These are phyloP conservation scores for Elaeagnus macrophylla DNA, from an alignment of 306 rosid genomes.

Conservation along the genomic window DNA sequence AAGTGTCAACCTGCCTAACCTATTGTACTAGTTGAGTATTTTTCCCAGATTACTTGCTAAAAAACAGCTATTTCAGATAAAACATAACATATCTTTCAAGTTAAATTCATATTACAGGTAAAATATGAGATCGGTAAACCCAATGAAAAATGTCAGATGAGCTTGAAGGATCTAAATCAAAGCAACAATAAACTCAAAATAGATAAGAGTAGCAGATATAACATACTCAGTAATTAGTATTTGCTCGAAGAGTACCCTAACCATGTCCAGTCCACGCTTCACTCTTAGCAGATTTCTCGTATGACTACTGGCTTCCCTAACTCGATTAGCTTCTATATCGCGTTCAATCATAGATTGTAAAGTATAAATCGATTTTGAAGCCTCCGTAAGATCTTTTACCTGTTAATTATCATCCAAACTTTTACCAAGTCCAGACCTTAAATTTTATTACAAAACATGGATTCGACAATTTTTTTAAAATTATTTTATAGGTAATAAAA, in stretches of 20 bases:
- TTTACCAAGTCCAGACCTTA: background rate
- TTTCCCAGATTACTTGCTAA: too few species aligned
- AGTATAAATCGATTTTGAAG: slow-evolving; percentile 57
- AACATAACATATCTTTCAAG: too few species aligned
- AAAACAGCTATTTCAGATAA: too few species aligned
- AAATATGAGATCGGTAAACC: too few species aligned
- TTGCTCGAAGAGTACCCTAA: slow-evolving; percentile 72
- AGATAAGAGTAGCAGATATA: background rate
- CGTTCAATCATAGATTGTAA: slow-evolving; percentile 54
- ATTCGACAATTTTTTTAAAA: background rate
- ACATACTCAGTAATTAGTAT: slow-evolving; percentile 63
- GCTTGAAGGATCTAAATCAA: background rate
- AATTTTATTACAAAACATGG: background rate
- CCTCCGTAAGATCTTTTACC: slow-evolving; percentile 76
- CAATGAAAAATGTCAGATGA: too few species aligned
- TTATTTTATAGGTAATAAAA: background rate
- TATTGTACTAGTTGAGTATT: too few species aligned
- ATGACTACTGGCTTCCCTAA: slow-evolving; percentile 64
- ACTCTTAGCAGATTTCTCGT: slow-evolving; percentile 85
- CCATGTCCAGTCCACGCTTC: slow-evolving; percentile 89
- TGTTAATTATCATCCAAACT: slow-evolving; percentile 15
- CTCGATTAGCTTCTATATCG: slow-evolving; percentile 45
- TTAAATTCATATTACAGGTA: too few species aligned
- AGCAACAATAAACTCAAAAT: background rate
- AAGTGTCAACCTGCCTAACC: too few species aligned